phyloP scores from a whole-genome alignment of 768 basidiomycete species.

The Zangia roseola region DNA sequence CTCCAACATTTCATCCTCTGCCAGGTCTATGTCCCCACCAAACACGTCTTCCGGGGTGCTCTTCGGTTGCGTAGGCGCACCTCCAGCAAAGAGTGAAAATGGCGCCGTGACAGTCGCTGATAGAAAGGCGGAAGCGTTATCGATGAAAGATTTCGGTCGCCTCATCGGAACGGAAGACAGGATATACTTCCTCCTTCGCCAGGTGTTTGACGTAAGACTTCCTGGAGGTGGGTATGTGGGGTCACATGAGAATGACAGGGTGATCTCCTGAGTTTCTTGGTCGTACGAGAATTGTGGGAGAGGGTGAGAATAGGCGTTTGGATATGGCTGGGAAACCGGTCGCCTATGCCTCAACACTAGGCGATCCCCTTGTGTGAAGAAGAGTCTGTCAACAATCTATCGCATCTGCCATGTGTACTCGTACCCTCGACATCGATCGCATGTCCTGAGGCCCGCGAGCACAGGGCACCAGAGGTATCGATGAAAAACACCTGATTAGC shows the following conservation, averaged over 20 bases:
- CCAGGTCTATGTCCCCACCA: conserved; percentile 64
- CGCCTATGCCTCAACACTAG: conserved; percentile 76
- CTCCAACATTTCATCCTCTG: conserved; percentile 77
- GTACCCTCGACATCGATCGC: conserved; percentile 78
- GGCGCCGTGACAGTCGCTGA: conserved; percentile 59
- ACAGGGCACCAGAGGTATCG: conserved; percentile 72
- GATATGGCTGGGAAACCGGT: conserved; percentile 74
- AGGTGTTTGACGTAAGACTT: conserved; percentile 39
- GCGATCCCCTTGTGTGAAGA: conserved; percentile 46
- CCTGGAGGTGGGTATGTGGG: conserved; percentile 54
- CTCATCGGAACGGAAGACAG: conserved; percentile 65
- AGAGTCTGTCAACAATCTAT: conserved; percentile 6
- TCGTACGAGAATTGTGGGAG: conserved; percentile 69
- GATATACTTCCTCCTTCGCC: conserved; percentile 61
- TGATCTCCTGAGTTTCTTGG: conserved; percentile 53
- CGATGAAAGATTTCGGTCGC: conserved; percentile 66
- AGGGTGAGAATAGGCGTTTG: conserved; percentile 75
- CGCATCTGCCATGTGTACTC: conserved; percentile 4
- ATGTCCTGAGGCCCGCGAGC: conserved; percentile 77
- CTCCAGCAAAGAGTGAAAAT: conserved; percentile 51
- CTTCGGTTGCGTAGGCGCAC: conserved; percentile 27
- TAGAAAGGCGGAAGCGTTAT: conserved; percentile 68
- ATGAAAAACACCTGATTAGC: conserved; percentile 75
- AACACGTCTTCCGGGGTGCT: conserved; percentile 69
- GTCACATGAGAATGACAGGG: conserved; percentile 58